Evolutionary conservation across 352 stramenopile species (phyloP), one percentile per base, ranked within the genome.

Genomic region (Globisporangium parvum): DNA sequence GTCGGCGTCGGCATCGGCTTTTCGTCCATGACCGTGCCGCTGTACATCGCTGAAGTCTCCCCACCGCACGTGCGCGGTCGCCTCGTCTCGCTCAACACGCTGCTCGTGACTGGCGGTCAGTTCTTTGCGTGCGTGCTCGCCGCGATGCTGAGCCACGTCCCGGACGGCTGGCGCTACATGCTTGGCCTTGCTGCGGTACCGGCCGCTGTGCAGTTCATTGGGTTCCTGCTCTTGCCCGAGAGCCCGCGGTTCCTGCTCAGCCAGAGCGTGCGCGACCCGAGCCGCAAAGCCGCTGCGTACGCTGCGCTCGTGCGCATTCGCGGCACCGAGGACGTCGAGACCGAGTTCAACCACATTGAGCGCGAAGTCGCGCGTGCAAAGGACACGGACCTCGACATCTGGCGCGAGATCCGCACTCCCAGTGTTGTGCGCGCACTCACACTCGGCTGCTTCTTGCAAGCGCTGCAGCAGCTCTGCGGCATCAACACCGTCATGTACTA

Each of bases 401-500:
- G 66, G 66, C 57, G 68, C 15, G 70, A 85, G 28, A 26, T 79
- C 28, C 59, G 57, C 1, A 65, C 66, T 2, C 63, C 67, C 1
- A 65, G 67, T 1, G 67, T 91, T 0, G 59, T 63, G 11, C 70
- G 73, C 1, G 73, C 77, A 2, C 65, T 87, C 8, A 56, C 78
- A 3, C 50, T 91, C 11, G 82, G 82, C 31, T 93, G 82, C 37
- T 66, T 73, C 12, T 56, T 89, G 15, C 74, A 88, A 59, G 72
- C 68, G 21, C 63, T 87, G 24, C 75, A 86, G 53, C 83, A 92
- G 53, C 64, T 93, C 55, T 91, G 77, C 35, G 80, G 83, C n/a
- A 92, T 94, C 66, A 94, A 94, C 59, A 94, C 80, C 0, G 82
- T 91, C 58, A 93, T 95, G 83, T 95, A 93, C 58, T 93, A 91